A percentile compares a stretch with the other conserved stretches of the same genome.
Evolutionary conservation across 345 rosid genomes (phyloP).

Genomic region (Pistacia integerrima): DNA sequence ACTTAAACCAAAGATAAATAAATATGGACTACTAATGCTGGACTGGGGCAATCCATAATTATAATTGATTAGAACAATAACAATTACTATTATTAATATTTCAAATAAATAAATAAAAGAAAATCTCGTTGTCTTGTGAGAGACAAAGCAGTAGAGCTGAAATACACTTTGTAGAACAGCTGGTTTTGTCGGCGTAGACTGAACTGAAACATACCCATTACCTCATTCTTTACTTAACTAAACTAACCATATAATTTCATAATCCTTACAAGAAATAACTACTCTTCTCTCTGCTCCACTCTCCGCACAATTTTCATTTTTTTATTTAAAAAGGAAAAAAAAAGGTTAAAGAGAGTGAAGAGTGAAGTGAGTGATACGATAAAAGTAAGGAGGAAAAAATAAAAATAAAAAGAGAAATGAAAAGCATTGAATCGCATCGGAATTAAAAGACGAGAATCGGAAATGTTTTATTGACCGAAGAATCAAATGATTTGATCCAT

Average conservation of each 20-base stretch:
- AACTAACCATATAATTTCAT: conserved; percentile 21
- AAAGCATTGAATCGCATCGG: conserved; percentile 16
- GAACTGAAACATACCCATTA: conserved; percentile 17
- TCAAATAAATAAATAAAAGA: background rate
- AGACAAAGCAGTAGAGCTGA: background rate
- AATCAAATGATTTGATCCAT: conserved; percentile 15
- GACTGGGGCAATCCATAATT: background rate
- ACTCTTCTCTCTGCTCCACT: background rate
- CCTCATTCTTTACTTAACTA: conserved; percentile 15
- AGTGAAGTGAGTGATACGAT: conserved; percentile 13
- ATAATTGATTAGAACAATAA: too few species aligned
- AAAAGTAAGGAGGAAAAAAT: background rate
- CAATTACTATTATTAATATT: too few species aligned
- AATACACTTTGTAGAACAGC: conserved; percentile 10
- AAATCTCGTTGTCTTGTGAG: background rate
- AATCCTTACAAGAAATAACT: background rate
- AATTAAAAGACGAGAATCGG: conserved; percentile 16
- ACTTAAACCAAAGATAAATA: background rate
- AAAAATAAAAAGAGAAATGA: background rate
- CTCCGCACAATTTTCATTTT: background rate
- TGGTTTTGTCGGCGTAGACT: conserved; percentile 37
- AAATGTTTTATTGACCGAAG: conserved; percentile 8
- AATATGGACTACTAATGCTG: background rate
- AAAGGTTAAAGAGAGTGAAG: background rate
- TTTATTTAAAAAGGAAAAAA: background rate